phyloP scores from a whole-genome alignment of 306 rosid genomes.

The Malus fusca region DNA sequence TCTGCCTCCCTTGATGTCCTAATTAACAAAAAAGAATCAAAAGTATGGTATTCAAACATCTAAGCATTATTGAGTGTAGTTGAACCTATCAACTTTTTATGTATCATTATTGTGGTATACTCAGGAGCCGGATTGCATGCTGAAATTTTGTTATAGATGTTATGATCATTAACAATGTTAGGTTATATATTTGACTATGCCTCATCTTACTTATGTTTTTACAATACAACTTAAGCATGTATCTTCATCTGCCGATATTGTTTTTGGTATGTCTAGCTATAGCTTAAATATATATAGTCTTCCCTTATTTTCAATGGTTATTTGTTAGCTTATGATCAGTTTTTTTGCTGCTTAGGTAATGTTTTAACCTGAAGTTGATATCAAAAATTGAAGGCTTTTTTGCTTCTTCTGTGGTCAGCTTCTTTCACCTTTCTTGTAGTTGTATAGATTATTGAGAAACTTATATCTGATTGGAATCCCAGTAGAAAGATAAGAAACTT shows the following conservation, averaged over 20 bases:
- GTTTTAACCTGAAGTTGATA: neutral
- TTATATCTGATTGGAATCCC: neutral
- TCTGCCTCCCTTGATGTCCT: neutral
- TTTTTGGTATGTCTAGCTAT: neutral
- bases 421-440: neutral
- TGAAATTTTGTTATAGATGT: neutral
- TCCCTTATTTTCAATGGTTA: neutral
- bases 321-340: neutral
- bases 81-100: neutral
- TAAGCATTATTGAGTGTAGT: neutral
- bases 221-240: neutral
- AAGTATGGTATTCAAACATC: neutral
- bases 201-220: neutral
- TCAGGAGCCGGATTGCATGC: neutral
- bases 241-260: neutral
- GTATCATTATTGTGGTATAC: neutral
- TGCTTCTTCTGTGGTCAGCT: neutral
- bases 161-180: neutral
- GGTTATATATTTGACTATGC: neutral
- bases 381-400: neutral
- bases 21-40: neutral
- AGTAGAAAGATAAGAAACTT: neutral
- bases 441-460: neutral
- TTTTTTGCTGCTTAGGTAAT: neutral
- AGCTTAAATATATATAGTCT: neutral